These are phyloP conservation scores for Oenanthe javanica DNA, from an alignment of 140 eudicot species.

Conservation along the genomic window DNA sequence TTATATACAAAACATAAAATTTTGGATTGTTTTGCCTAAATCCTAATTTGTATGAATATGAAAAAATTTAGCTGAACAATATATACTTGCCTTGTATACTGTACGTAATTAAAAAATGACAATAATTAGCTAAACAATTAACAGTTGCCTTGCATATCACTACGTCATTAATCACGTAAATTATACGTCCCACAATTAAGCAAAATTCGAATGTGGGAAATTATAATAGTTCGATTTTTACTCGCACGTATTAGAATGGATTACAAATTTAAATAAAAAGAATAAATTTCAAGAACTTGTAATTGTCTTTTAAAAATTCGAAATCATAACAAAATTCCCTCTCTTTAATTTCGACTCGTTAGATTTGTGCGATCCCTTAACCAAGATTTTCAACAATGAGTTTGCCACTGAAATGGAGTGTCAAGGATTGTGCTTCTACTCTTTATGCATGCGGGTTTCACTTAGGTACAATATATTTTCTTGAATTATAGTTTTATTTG, in stretches of 20 bases:
- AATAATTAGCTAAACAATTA: not conserved
- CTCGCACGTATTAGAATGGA: too few species aligned
- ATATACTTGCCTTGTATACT: not conserved
- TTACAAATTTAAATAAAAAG: not conserved
- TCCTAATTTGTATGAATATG: not conserved
- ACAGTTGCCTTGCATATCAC: not conserved
- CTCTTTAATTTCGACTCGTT: not conserved
- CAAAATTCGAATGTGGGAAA: too few species aligned
- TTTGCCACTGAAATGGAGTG: constrained; percentile 39
- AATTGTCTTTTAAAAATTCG: not conserved
- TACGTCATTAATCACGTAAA: not conserved
- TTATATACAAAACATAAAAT: too few species aligned
- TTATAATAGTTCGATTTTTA: too few species aligned
- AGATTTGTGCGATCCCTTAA: not conserved
- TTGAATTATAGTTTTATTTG: not conserved
- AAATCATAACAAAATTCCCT: not conserved
- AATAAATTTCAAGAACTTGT: too few species aligned
- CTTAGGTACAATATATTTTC: constrained; percentile 14
- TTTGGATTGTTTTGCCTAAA: not conserved
- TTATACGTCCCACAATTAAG: not conserved
- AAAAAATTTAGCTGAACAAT: not conserved
- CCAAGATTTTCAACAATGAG: constrained; percentile 26
- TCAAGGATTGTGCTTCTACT: constrained; percentile 46
- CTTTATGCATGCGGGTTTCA: constrained; percentile 48
- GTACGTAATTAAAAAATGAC: not conserved